Conservation (phyloP, 2,329 filamentous ascomycete genomes). For the Ophiostoma triangulosporum region DNA sequence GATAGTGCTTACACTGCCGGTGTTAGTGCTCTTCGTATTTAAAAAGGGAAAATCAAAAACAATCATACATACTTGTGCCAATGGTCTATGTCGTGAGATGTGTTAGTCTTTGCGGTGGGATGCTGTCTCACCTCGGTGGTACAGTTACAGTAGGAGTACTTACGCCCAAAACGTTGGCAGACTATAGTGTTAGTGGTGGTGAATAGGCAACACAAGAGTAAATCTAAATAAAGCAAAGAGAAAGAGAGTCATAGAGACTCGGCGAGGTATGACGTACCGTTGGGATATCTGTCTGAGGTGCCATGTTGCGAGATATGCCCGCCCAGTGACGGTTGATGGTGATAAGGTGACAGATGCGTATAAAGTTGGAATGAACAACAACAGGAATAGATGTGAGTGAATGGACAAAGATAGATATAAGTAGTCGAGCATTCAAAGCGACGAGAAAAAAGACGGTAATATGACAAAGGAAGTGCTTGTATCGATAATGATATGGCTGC, state of each 20-base stretch:
- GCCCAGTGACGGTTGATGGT: background rate
- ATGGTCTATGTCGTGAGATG: slow-evolving; percentile 16
- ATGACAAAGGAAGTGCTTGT: too few relatives aligned
- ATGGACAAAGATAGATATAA: too few relatives aligned
- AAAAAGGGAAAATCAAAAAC: background rate
- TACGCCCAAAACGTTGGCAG: slow-evolving; percentile 28
- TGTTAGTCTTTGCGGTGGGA: background rate
- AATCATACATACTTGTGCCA: slow-evolving; percentile 17
- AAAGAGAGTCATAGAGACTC: too few relatives aligned
- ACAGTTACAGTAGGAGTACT: slow-evolving; percentile 14
- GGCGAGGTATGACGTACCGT: slow-evolving; percentile 15
- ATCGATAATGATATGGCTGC: background rate
- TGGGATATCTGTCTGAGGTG: slow-evolving; percentile 19
- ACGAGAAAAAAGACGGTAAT: background rate
- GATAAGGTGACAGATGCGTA: too few relatives aligned
- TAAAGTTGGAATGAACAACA: background rate
- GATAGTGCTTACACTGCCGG: background rate
- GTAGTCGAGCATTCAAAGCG: too few relatives aligned
- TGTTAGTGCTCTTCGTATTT: background rate
- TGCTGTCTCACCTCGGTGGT: background rate
- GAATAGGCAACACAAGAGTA: too few relatives aligned
- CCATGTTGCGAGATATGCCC: slow-evolving; percentile 13
- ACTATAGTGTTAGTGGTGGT: slow-evolving; percentile 12
- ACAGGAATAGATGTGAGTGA: too few relatives aligned
- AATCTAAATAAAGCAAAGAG: too few relatives aligned